Conservation (phyloP, 116 monocot genomes). For the Posidonia oceanica region DNA sequence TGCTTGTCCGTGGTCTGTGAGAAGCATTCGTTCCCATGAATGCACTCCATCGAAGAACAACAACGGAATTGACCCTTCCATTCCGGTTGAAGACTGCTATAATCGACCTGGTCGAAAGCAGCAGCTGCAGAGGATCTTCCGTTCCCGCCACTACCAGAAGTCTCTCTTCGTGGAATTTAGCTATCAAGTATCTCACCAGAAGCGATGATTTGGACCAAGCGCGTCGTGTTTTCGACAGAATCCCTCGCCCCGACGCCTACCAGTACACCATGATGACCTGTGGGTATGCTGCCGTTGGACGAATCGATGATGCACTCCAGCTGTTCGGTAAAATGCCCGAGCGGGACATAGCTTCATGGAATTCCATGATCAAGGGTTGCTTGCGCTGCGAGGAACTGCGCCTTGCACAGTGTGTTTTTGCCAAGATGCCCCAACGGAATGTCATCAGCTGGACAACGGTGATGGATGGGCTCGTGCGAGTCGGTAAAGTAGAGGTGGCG, state of each 20-base stretch:
- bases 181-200: background rate
- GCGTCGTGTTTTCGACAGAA: slow-evolving; percentile 9
- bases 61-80: no score
- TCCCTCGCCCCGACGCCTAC: background rate
- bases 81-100: no score
- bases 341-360: slow-evolving; percentile 32
- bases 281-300: background rate
- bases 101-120: background rate
- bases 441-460: slow-evolving; percentile 36
- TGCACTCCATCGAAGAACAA: background rate
- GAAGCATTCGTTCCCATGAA: background rate
- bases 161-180: slow-evolving; percentile 3
- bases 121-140: background rate
- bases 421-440: slow-evolving; percentile 18
- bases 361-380: slow-evolving; percentile 32
- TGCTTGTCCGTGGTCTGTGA: no score
- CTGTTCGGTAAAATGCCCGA: slow-evolving; percentile 37
- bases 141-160: background rate
- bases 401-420: slow-evolving; percentile 15
- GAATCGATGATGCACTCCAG: slow-evolving; percentile 10
- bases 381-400: slow-evolving; percentile 9
- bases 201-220: slow-evolving; percentile 6
- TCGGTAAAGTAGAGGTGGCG: slow-evolving; percentile 33
- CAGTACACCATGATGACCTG: slow-evolving; percentile 16
- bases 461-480: slow-evolving; percentile 14